These are phyloP conservation scores for Suillus americanus DNA, from an alignment of 768 basidiomycete species.

Conservation along the genomic window DNA sequence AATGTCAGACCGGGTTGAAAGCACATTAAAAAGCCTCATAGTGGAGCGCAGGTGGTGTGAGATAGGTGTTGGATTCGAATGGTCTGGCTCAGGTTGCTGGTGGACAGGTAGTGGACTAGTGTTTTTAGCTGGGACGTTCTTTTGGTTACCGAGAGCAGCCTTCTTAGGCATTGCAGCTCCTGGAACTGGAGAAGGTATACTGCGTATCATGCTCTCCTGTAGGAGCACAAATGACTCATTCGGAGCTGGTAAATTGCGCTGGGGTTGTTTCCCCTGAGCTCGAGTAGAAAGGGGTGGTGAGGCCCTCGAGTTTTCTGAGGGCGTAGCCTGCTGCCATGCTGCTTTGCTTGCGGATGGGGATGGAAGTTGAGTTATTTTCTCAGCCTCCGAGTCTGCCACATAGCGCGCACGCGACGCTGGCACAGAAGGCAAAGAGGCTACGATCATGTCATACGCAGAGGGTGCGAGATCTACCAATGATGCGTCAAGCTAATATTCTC, in stretches of 20 bases:
- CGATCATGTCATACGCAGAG: constrained; percentile 85
- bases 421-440: constrained; percentile 62
- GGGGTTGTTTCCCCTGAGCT: constrained; percentile 60
- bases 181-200: constrained; percentile 58
- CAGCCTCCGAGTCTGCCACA: constrained; percentile 34
- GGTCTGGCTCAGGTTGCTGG: constrained; percentile 47
- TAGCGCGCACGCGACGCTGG: constrained; percentile 40
- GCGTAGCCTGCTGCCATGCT: constrained; percentile 62
- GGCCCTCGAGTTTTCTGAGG: constrained; percentile 31
- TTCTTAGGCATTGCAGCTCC: constrained; percentile 45
- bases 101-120: constrained; percentile 26
- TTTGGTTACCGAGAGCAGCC: constrained; percentile 35
- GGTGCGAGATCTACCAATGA: constrained; percentile 86
- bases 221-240: constrained; percentile 91
- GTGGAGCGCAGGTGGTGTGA: constrained; percentile 79
- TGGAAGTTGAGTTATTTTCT: constrained; percentile 47
- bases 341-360: constrained; percentile 53
- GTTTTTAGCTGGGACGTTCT: constrained; percentile 24
- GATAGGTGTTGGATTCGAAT: constrained; percentile 67
- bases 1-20: constrained; percentile 75
- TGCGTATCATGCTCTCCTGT: constrained; percentile 77
- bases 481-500: constrained; percentile 66
- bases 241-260: constrained; percentile 54
- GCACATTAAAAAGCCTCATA: constrained; percentile 69
- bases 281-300: constrained; percentile 49